Evolutionary conservation across 345 rosid genomes (phyloP).

Genomic region (Dipteronia dyeriana): DNA sequence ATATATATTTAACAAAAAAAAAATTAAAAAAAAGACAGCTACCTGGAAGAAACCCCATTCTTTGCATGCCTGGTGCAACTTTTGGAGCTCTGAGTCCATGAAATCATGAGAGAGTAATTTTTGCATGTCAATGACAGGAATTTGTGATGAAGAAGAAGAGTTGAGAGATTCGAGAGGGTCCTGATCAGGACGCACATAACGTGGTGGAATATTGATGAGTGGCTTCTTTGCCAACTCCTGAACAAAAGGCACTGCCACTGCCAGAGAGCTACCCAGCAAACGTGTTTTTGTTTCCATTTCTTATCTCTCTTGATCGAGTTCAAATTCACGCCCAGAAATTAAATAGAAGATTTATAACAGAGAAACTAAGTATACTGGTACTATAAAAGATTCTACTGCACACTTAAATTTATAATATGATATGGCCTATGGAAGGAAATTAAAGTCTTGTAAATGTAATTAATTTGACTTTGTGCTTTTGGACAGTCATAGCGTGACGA

Average conservation of each 20-base stretch:
- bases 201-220: neutral
- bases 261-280: neutral
- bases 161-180: neutral
- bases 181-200: neutral
- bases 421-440: neutral
- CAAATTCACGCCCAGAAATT: neutral
- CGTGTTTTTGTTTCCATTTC: neutral
- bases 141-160: neutral
- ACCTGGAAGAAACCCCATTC: conserved; percentile 35
- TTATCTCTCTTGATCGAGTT: neutral
- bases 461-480: neutral
- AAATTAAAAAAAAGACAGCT: too few species aligned
- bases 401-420: too few species aligned
- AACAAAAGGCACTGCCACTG: conserved; percentile 12
- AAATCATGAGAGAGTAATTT: conserved; percentile 10
- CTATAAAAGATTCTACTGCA: too few species aligned
- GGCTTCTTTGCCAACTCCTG: conserved; percentile 12
- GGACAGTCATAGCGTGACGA: neutral
- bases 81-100: conserved; percentile 20
- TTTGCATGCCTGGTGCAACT: conserved; percentile 26
- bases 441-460: neutral
- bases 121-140: conserved; percentile 23
- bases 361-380: too few species aligned
- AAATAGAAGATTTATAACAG: too few species aligned
- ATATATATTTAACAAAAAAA: too few species aligned